These are phyloP conservation scores for Arthrinium puccinioides DNA, from an alignment of 2,329 filamentous ascomycete genomes.

Conservation along the genomic window DNA sequence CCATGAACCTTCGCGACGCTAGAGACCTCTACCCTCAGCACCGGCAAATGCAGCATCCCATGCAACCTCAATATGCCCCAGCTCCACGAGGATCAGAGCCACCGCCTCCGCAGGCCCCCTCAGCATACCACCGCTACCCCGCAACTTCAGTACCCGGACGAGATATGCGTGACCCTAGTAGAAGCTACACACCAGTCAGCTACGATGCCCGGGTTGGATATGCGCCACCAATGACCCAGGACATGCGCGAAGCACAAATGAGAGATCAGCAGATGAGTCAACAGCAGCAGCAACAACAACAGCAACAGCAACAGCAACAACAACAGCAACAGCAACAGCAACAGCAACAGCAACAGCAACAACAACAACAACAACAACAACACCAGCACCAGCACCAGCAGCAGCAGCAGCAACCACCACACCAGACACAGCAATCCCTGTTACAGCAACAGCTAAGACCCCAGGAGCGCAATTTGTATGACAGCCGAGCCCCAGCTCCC, in stretches of 20 bases:
- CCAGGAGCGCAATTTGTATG: slow-evolving; percentile 33
- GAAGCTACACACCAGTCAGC: slow-evolving; percentile 38
- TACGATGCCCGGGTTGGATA: slow-evolving; percentile 36
- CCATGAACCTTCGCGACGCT: slow-evolving; percentile 20
- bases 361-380: slow-evolving; percentile 30
- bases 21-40: slow-evolving; percentile 17
- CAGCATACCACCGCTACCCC: slow-evolving; percentile 34
- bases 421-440: slow-evolving; percentile 17
- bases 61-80: slow-evolving; percentile 28
- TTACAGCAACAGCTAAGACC: slow-evolving; percentile 35
- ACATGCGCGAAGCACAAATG: slow-evolving; percentile 27
- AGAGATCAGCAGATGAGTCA: slow-evolving; percentile 25
- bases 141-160: slow-evolving; percentile 32
- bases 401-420: slow-evolving; percentile 22
- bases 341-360: slow-evolving; percentile 32
- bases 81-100: slow-evolving; percentile 33
- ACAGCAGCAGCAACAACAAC: slow-evolving; percentile 7
- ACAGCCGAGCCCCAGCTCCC: slow-evolving; percentile 25
- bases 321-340: slow-evolving; percentile 17
- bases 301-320: slow-evolving; percentile 19
- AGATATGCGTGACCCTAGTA: slow-evolving; percentile 34
- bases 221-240: slow-evolving; percentile 19
- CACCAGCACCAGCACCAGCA: too few relatives aligned
- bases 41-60: slow-evolving; percentile 18
- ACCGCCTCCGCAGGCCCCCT: slow-evolving; percentile 30